phyloP scores from a whole-genome alignment of 495 filamentous ascomycete genomes.

The Penicillium antarcticum region DNA sequence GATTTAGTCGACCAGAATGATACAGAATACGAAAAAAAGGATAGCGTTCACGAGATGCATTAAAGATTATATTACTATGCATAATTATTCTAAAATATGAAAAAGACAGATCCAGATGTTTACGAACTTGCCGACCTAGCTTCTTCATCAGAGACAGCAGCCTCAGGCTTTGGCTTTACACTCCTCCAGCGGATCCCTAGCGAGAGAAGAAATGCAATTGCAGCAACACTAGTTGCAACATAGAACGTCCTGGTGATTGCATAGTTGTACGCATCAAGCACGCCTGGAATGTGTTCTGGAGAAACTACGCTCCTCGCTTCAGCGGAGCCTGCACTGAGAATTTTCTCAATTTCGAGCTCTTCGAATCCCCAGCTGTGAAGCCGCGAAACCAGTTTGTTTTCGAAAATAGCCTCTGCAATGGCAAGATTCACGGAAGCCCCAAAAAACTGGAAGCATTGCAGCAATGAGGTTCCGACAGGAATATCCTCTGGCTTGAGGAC shows the following conservation, averaged over 20 bases:
- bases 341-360: neutral
- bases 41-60: no score
- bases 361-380: neutral
- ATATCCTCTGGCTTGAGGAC: slow-evolving; percentile 7
- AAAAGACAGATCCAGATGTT: no score
- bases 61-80: no score
- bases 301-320: slow-evolving; percentile 1
- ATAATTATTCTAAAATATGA: no score
- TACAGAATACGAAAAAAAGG: no score
- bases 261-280: slow-evolving; percentile 24
- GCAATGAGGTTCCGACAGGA: slow-evolving; percentile 3
- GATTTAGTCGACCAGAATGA: no score
- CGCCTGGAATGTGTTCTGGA: neutral
- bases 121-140: no score
- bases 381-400: slow-evolving; percentile 2
- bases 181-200: slow-evolving; percentile 19
- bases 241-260: slow-evolving; percentile 23
- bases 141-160: neutral
- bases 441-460: slow-evolving; percentile 9
- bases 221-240: slow-evolving; percentile 18
- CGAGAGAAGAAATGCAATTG: slow-evolving; percentile 12
- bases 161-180: neutral
- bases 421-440: slow-evolving; percentile 4
- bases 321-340: slow-evolving; percentile 2
- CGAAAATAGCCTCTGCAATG: slow-evolving; percentile 5